Base-by-base conservation (phyloP, 305 asterid genomes). In the Stenogyne calaminthoides region DNA sequence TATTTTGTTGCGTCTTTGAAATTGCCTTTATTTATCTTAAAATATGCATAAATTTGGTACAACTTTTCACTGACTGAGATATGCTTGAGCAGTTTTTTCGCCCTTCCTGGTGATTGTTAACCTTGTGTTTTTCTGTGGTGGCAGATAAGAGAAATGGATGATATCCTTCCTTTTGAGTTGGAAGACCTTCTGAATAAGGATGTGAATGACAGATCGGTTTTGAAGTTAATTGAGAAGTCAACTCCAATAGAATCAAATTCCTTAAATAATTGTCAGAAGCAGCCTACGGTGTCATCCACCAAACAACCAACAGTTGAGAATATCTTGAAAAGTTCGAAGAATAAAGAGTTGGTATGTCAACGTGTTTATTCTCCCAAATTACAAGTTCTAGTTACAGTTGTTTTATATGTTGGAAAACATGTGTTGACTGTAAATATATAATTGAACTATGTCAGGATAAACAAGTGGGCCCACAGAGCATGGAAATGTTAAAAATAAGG, bases 401-500 rank as follows among this genome's bases (percentile, higher is more conserved):
- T 60, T 66, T 55, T 63, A 14, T 56, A 34, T 47, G 75, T 55
- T 39, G 68, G 70, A 67, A 74, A n/a, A 47, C 64, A 64, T 80
- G 56, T 59, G 37, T 55, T 56, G 72, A 52, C 36, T 25, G 15
- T 46, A 39, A 46, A 68, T 55, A 75, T 74, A 56, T 60, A 10
- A 71, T 74, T 59, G 49, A 69, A 25, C 47, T 55, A 15, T 83
- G 80, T 51, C 87, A 92, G 99, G 91, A 84, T 76, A 78, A 79
- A 69, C 85, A 83, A 70, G 84, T 85, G 46, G 96, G 94, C 75
- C 67, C 12, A 44, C 96, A 90, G 82, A 95, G 98, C 89, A 73
- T 65, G 81, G 93, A 89, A 86, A 95, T 92, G 98, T 81, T 92
- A 61, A 95, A 88, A 88, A 74, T 89, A 71, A 84, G 99, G 83